phyloP scores from a whole-genome alignment of 2,329 filamentous ascomycete genomes.

The Diplodia corticola region DNA sequence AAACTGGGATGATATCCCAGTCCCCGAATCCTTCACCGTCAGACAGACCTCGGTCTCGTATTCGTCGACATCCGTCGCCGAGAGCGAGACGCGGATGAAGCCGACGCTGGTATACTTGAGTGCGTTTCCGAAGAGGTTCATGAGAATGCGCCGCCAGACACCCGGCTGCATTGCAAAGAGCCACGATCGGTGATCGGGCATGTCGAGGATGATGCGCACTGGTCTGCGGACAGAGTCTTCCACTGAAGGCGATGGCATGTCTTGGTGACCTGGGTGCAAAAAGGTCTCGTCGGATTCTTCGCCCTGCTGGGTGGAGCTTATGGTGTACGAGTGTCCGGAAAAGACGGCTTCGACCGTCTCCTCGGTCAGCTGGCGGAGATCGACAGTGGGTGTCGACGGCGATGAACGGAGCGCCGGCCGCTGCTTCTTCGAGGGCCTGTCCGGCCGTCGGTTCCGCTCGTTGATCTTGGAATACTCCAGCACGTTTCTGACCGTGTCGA shows the following conservation, averaged over 20 bases:
- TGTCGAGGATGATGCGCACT: conserved; percentile 50
- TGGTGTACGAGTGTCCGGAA: background rate
- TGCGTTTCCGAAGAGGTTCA: conserved; percentile 64
- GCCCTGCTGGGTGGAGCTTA: background rate
- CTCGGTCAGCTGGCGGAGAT: conserved; percentile 38
- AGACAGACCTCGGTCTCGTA: conserved; percentile 25
- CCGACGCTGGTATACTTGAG: conserved; percentile 57
- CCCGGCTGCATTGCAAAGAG: conserved; percentile 57
- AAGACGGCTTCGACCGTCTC: conserved; percentile 39
- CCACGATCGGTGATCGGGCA: conserved; percentile 51
- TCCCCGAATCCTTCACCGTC: conserved; percentile 40
- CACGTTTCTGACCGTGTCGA: conserved; percentile 40
- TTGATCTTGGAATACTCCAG: conserved; percentile 41
- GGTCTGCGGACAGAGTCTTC: background rate
- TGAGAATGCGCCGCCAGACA: conserved; percentile 53
- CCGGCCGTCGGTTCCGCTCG: conserved; percentile 27
- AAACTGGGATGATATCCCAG: conserved; percentile 43
- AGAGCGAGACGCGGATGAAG: background rate
- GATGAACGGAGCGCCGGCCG: too few species aligned
- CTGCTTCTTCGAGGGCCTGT: conserved; percentile 2
- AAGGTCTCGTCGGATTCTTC: background rate
- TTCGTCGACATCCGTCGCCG: background rate
- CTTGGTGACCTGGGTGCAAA: background rate
- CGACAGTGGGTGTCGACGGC: conserved; percentile 24
- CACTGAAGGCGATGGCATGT: background rate